phyloP scores from a whole-genome alignment of 148 eudicot genomes.

The Chenopodium quinoa region DNA sequence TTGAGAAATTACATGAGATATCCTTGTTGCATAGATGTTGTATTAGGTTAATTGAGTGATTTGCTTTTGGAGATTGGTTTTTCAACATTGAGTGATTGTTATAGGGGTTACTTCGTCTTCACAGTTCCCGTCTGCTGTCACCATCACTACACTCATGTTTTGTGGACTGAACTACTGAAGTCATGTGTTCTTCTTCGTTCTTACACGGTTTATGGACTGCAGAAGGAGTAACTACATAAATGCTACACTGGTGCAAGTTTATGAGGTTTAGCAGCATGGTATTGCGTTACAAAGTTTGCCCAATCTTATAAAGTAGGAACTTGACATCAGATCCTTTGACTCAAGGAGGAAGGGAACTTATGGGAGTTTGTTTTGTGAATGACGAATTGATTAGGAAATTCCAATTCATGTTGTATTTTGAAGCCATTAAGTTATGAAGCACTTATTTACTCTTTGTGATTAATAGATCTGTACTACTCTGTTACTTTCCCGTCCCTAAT shows the following conservation, averaged over 20 bases:
- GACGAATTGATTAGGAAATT: not conserved
- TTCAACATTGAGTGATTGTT: too few relatives aligned
- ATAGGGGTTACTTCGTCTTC: not conserved
- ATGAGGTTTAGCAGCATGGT: not conserved
- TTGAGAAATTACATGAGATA: too few relatives aligned
- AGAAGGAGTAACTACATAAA: not conserved
- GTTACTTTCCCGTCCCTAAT: not conserved
- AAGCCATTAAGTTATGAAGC: not conserved
- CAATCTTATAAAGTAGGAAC: not conserved
- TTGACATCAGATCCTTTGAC: not conserved
- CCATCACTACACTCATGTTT: not conserved
- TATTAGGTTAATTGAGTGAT: not conserved
- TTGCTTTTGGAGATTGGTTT: not conserved
- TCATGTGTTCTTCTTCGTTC: not conserved
- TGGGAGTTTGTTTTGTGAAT: not conserved
- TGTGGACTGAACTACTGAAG: too few relatives aligned
- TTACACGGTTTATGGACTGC: not conserved
- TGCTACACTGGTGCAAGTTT: not conserved
- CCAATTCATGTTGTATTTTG: not conserved
- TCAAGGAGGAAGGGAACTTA: not conserved
- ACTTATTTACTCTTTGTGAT: not conserved
- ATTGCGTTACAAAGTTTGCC: not conserved
- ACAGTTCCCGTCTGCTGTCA: not conserved
- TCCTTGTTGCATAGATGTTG: not conserved
- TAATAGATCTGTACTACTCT: not conserved